These are phyloP conservation scores for Coccomyxa sp. DNA, from an alignment of 139 green algal species.

Conservation along the genomic window DNA sequence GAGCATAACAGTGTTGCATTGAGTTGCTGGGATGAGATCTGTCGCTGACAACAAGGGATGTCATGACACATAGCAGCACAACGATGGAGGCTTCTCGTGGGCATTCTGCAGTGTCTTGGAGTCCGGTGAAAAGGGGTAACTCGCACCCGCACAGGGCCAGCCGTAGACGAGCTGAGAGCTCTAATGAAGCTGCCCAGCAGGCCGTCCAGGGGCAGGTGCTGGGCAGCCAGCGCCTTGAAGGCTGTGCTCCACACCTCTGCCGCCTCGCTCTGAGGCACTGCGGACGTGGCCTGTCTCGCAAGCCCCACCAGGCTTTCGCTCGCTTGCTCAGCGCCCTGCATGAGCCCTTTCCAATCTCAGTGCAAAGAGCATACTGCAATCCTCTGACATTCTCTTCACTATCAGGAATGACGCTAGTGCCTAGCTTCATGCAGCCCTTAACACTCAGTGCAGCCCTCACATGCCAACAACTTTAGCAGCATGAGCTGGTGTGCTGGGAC, in stretches of 20 bases:
- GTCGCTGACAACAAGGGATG: background rate
- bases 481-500: background rate
- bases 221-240: constrained; percentile 5
- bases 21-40: no score
- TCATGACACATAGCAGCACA: background rate
- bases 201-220: background rate
- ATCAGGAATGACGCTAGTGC: background rate
- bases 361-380: background rate
- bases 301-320: background rate
- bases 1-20: background rate
- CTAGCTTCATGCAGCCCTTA: background rate
- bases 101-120: background rate
- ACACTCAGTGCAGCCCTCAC: background rate
- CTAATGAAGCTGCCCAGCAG: constrained; percentile 1
- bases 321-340: background rate
- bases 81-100: background rate
- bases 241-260: constrained; percentile 12
- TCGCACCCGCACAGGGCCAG: constrained; percentile 8
- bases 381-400: background rate
- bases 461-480: background rate
- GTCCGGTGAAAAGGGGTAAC: background rate
- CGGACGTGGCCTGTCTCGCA: constrained; percentile 1
- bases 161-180: background rate
- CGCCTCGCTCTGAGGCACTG: background rate
- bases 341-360: background rate